Evolutionary conservation across 352 stramenopile genomes (phyloP), one percentile per base, ranked within the genome.

Genomic region (Peronospora belbahrii): DNA sequence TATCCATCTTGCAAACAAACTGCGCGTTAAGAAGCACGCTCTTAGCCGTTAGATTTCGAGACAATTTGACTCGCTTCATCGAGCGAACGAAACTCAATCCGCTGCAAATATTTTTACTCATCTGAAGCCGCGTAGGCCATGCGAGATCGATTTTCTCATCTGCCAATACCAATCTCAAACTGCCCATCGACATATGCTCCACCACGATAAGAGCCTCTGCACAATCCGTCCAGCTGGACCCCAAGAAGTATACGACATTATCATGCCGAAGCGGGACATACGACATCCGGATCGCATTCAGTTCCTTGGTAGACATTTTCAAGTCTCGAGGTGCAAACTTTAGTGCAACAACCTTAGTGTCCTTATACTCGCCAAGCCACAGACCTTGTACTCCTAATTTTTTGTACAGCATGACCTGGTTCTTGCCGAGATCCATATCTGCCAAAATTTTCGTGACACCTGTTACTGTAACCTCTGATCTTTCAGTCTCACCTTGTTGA

Each of bases 151-250:
- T 55, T 45, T 77, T 65, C 3, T 63, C 43, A 48, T 74, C 67
- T 17, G 59, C 31, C 15, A 90, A 42, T 7, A 85, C 65, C 3
- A 68, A 72, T 14, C 66, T 70, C 2, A 90, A 48, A 24, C 61
- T 85, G 6, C 81, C 78, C 32, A 79, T 79, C n/a, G 64, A 39
- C 74, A 93, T 89, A 48, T 77, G 74, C 44, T 90, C 81, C 37
- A 80, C 74, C 2, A 87, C 74, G 25, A 92, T 63, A 25, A 85
- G 62, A 2, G 83, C 56, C 17, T 88, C 71, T 31, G 81, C 72
- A n/a, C 68, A 47, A 20, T 68, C 59, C 2, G 59, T 80, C 42
- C 70, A 69, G 38, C 65, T 78, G 23, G 71, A 65, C 1, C 81
- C 81, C 37, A 89, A 22, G 37, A 90, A 88, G 14, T 65, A 48